Conservation (phyloP, 441 rosid genomes). For the Arabidopsis hybrid region DNA sequence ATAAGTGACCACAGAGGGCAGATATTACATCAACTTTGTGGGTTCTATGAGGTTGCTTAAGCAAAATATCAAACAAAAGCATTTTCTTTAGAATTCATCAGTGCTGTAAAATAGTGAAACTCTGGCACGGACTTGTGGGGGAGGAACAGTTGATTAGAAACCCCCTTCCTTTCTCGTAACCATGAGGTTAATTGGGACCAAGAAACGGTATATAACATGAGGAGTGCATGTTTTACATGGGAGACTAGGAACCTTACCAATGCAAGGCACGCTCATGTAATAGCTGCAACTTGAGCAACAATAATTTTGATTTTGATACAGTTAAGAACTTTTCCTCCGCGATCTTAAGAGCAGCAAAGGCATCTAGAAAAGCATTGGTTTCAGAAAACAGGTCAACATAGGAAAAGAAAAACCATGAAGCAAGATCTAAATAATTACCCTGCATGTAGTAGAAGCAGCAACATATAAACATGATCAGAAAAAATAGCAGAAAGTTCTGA, state of each 20-base stretch:
- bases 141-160: slow-evolving; percentile 24
- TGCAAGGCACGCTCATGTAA: slow-evolving; percentile 92
- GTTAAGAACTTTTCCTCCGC: slow-evolving; percentile 84
- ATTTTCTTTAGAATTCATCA: slow-evolving; percentile 1
- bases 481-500: background rate
- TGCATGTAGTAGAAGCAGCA: slow-evolving; percentile 7
- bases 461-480: slow-evolving; percentile 13
- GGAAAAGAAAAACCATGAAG: background rate
- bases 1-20: slow-evolving; percentile 22
- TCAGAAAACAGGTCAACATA: slow-evolving; percentile 32
- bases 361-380: slow-evolving; percentile 57
- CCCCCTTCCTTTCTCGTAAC: slow-evolving; percentile 13
- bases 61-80: slow-evolving; percentile 10
- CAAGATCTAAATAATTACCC: background rate
- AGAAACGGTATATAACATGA: slow-evolving; percentile 3
- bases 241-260: slow-evolving; percentile 55
- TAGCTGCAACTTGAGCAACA: slow-evolving; percentile 85
- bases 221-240: slow-evolving; percentile 23
- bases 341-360: slow-evolving; percentile 85
- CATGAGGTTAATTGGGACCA: slow-evolving; percentile 2
- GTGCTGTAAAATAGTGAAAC: background rate
- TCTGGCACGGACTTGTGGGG: background rate
- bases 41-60: slow-evolving; percentile 20
- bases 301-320: slow-evolving; percentile 77
- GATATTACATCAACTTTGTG: slow-evolving; percentile 6